Evolutionary conservation across 148 eudicot species (phyloP).

Genomic region (Persicaria tinctoria): DNA sequence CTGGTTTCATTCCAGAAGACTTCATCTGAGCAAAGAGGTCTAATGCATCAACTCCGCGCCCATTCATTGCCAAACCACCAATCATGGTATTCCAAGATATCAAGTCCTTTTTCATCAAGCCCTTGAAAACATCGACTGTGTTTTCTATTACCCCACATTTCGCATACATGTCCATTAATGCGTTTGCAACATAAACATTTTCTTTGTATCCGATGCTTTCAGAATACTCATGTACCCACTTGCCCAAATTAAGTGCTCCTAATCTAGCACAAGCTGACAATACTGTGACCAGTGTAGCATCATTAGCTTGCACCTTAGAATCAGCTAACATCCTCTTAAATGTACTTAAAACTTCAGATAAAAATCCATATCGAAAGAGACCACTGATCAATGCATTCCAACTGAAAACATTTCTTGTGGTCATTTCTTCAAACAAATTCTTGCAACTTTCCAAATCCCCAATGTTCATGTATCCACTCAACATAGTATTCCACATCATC

Average conservation of each 20-base stretch:
- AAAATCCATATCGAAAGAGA: constrained; percentile 35
- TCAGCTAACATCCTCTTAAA: constrained; percentile 59
- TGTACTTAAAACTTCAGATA: constrained; percentile 34
- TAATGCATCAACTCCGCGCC: constrained; percentile 55
- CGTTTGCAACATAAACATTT: constrained; percentile 49
- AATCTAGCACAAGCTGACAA: constrained; percentile 59
- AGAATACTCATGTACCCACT: constrained; percentile 52
- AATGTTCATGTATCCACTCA: constrained; percentile 52
- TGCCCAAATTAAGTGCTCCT: constrained; percentile 67
- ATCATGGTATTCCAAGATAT: constrained; percentile 77
- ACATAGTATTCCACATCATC: constrained; percentile 73
- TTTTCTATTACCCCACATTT: constrained; percentile 59
- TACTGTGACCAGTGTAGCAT: constrained; percentile 60
- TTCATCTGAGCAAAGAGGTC: constrained; percentile 43
- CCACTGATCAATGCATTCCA: constrained; percentile 80
- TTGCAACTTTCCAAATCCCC: constrained; percentile 48
- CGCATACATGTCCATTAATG: constrained; percentile 70
- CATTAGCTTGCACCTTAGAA: constrained; percentile 48
- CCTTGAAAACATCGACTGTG: constrained; percentile 40
- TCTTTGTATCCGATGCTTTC: constrained; percentile 44
- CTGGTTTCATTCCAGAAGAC: constrained; percentile 40
- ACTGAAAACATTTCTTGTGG: constrained; percentile 56
- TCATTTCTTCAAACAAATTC: constrained; percentile 48
- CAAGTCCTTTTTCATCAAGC: constrained; percentile 44
- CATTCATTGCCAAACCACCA: constrained; percentile 64